Evolutionary conservation across 805 yeast genomes (phyloP), one percentile per base, ranked within the genome.

Genomic region (Debaryomyces hansenii): DNA sequence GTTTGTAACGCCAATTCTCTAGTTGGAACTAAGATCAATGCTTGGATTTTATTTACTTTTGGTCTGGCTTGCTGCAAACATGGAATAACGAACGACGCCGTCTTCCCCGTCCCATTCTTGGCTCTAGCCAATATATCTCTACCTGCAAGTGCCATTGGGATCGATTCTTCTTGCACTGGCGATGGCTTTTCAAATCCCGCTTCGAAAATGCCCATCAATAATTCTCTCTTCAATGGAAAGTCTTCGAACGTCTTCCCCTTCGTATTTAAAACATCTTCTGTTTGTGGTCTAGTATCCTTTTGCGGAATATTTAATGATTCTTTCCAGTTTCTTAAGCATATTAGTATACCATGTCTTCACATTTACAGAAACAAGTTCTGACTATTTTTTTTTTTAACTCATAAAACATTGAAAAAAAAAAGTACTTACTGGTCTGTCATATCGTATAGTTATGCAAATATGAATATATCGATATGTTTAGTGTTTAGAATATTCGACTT

Each of bases 111-210:
- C 53, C 99, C 99, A 70, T 94, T 94, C 66, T 94, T 94, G 37
- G 99, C 98, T 72, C 99, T 82, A 12, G 99, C 99, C 52, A 94
- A 78, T 49, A 94, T 87, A 68, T 94, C 99, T 71, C 96, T 84
- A 43, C 98, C 98, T 46, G 94, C 85, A 38, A 94, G 77, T 0
- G 97, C 97, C 60, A 90, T 89, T 2, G 99, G 99, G 47, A 94
- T 94, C 6, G 96, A 82, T 66, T 91, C 98, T 70, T 92, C 97
- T 70, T 94, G 99, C 63, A 94, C 90, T 15, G 99, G 99, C 27
- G 96, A 88, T 5, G 99, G 99, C 62, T 87, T 90, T 67, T 94
- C 99, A 63, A 94, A 94, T 41, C 99, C 99, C 1, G 98, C 98
- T 69, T 94, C 99, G 66, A 91, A 94, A 54, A 94, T 92, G 31